Conservation (phyloP, 1,284 basidiomycete genomes). For the Phellinidium pouzarii region DNA sequence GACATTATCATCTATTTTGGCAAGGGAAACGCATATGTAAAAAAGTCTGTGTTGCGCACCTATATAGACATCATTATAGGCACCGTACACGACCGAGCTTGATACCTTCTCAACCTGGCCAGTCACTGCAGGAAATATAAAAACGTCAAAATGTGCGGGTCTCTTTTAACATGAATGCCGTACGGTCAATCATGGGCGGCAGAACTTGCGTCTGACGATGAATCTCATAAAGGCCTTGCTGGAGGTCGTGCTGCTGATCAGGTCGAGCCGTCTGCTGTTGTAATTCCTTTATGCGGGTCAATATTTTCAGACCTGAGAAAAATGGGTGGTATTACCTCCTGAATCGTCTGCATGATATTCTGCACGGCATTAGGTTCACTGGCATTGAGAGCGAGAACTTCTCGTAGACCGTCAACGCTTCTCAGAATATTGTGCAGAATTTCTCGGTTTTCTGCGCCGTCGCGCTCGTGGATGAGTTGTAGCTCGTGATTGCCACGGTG, state of each 20-base stretch:
- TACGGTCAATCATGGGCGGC: conserved; percentile 37
- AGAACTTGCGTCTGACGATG: conserved; percentile 31
- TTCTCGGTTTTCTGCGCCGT: conserved; percentile 34
- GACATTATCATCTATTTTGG: neutral
- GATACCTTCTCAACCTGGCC: conserved; percentile 33
- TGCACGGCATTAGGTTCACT: conserved; percentile 23
- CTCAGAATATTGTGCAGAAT: conserved; percentile 31
- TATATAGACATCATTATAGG: conserved; percentile 35
- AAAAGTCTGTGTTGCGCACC: conserved; percentile 24
- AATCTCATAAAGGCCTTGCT: conserved; percentile 32
- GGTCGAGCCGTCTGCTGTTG: conserved; percentile 26
- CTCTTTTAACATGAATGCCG: conserved; percentile 1
- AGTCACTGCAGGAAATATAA: conserved; percentile 31
- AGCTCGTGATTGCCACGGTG: conserved; percentile 24
- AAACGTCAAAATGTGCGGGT: neutral
- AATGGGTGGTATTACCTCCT: conserved; percentile 29
- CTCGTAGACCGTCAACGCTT: conserved; percentile 29
- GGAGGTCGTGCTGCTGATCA: conserved; percentile 27
- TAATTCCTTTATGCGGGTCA: conserved; percentile 29
- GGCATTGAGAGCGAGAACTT: conserved; percentile 20
- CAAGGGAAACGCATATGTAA: neutral
- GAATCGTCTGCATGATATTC: conserved; percentile 36
- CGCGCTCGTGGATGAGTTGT: conserved; percentile 28
- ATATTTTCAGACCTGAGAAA: neutral
- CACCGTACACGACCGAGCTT: conserved; percentile 29